Conservation (phyloP, 83 land plant genomes). For the Picea mariana region DNA sequence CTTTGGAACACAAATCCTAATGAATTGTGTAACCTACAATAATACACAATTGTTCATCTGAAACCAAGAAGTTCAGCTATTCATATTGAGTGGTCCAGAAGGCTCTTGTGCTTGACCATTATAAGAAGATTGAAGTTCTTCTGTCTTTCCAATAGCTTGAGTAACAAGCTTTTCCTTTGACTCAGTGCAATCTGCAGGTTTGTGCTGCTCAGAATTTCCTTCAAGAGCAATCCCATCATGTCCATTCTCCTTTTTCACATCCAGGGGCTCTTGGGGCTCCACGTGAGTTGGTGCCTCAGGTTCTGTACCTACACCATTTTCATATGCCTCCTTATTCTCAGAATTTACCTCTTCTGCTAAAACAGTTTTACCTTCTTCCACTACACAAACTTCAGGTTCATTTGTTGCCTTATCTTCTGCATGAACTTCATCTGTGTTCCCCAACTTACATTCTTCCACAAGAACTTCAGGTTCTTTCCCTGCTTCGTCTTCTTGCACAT, state of each 20-base stretch:
- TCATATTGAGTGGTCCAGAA: background rate
- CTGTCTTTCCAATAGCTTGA: background rate
- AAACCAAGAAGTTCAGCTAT: background rate
- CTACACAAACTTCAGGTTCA: background rate
- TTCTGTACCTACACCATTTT: background rate
- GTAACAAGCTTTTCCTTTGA: background rate
- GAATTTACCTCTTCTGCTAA: background rate
- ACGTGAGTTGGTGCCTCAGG: too few relatives aligned
- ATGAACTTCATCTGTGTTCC: constrained; percentile 3
- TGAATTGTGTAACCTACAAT: constrained; percentile 16
- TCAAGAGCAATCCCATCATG: background rate
- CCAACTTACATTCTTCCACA: background rate
- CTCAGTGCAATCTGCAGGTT: background rate
- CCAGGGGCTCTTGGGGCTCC: background rate
- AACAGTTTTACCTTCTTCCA: background rate
- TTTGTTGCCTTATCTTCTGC: background rate
- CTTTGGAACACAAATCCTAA: constrained; percentile 14
- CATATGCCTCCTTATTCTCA: background rate
- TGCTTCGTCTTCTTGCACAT: background rate
- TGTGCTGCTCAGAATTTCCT: background rate
- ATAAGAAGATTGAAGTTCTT: background rate
- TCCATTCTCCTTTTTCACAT: constrained; percentile 3
- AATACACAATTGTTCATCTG: constrained; percentile 10
- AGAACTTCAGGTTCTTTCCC: background rate
- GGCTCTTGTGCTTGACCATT: background rate